These are phyloP conservation scores for Aspergillus panamensis DNA, from an alignment of 495 filamentous ascomycete genomes.

Conservation along the genomic window DNA sequence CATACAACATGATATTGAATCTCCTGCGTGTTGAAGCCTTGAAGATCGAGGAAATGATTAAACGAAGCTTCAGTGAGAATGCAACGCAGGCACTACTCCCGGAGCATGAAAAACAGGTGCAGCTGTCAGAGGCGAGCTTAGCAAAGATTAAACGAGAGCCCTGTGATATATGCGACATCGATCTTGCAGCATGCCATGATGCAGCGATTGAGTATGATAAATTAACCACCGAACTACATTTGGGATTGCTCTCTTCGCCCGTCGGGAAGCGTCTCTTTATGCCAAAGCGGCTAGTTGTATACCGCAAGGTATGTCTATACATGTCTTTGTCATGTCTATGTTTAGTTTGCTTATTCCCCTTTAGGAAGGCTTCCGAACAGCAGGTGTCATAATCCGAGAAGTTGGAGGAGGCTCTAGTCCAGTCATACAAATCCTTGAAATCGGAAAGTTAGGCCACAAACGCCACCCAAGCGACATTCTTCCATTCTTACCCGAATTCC, in stretches of 20 bases:
- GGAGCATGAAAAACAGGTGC: conserved; percentile 90
- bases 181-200: conserved; percentile 74
- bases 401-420: conserved; percentile 60
- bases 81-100: conserved; percentile 94
- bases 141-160: conserved; percentile 82
- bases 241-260: conserved; percentile 66
- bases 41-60: conserved; percentile 99
- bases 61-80: conserved; percentile 97
- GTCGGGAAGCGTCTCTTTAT: conserved; percentile 76
- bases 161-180: conserved; percentile 76
- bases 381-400: conserved; percentile 75
- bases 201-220: conserved; percentile 73
- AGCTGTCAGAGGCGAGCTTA: conserved; percentile 87
- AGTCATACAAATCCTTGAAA: conserved; percentile 71
- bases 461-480: conserved; percentile 75
- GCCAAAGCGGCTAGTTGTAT: conserved; percentile 69
- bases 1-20: conserved; percentile 99
- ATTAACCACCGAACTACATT: conserved; percentile 69
- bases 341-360: too few relatives aligned
- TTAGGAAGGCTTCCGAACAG: conserved; percentile 72
- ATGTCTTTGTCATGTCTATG: too few relatives aligned
- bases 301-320: conserved; percentile 59
- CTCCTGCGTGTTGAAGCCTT: conserved; percentile 91
- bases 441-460: conserved; percentile 56
- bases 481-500: conserved; percentile 69